A percentile compares a stretch with the other conserved stretches of the same genome.
phyloP scores from a whole-genome alignment of 768 basidiomycete genomes.

The Boletus subparvulus region DNA sequence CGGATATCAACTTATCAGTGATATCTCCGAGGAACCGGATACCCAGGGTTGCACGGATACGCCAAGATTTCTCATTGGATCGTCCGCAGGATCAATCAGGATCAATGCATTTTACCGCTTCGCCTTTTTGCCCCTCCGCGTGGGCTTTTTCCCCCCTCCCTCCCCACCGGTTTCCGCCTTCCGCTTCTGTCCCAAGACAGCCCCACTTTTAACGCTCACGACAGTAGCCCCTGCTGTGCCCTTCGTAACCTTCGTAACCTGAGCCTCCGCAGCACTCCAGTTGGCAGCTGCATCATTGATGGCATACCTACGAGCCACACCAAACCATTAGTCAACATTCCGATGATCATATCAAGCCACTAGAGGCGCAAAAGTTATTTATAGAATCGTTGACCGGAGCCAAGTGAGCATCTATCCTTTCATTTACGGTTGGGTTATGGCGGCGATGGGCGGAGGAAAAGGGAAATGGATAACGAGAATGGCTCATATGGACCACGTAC shows the following conservation, averaged over 20 bases:
- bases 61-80: not conserved
- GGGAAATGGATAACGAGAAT: not conserved
- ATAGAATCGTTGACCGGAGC: not conserved
- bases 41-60: not conserved
- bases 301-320: constrained; percentile 51
- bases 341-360: not conserved
- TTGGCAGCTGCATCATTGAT: constrained; percentile 71
- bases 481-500: constrained; percentile 49
- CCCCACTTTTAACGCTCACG: constrained; percentile 65
- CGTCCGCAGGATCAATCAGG: not conserved
- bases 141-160: constrained; percentile 46
- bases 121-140: constrained; percentile 45
- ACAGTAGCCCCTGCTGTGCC: constrained; percentile 58
- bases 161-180: constrained; percentile 43
- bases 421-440: constrained; percentile 1
- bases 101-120: constrained; percentile 26
- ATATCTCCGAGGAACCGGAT: not conserved
- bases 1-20: not conserved
- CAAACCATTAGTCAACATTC: not conserved
- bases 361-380: not conserved
- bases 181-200: constrained; percentile 51
- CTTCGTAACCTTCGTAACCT: constrained; percentile 54
- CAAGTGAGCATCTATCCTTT: not conserved
- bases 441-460: constrained; percentile 5
- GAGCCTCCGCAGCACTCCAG: constrained; percentile 73